phyloP scores from a whole-genome alignment of 1,139 yeast genomes.

The Pichia sp. region DNA sequence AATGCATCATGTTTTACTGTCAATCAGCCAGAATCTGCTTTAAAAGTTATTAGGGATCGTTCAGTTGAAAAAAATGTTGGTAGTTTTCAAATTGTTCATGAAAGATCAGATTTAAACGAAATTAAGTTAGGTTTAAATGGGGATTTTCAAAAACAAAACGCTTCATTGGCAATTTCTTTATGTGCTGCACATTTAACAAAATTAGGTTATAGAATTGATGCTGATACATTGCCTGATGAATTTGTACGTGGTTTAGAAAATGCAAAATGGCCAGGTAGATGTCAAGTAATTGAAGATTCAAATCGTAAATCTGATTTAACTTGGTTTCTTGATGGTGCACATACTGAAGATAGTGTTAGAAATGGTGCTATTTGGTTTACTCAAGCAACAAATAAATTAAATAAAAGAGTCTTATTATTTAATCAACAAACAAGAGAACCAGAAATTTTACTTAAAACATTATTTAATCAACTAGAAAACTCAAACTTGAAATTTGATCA shows the following conservation, averaged over 20 bases:
- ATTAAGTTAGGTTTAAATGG: slow-evolving; percentile 76
- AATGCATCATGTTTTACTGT: slow-evolving; percentile 64
- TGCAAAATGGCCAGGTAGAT: slow-evolving; percentile 91
- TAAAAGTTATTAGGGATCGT: slow-evolving; percentile 49
- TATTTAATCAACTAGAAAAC: slow-evolving; percentile 38
- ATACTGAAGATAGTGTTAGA: slow-evolving; percentile 77
- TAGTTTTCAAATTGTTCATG: slow-evolving; percentile 45
- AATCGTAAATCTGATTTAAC: slow-evolving; percentile 41
- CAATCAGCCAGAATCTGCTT: slow-evolving; percentile 43
- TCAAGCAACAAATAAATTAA: slow-evolving; percentile 26
- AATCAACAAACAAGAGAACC: slow-evolving; percentile 95
- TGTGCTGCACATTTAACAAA: slow-evolving; percentile 55
- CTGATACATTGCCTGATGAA: slow-evolving; percentile 45
- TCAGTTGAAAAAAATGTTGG: slow-evolving; percentile 58
- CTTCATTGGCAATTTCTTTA: slow-evolving; percentile 78
- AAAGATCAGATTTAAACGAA: slow-evolving; percentile 34
- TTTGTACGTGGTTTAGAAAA: slow-evolving; percentile 58
- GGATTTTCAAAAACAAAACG: slow-evolving; percentile 77
- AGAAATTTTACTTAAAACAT: slow-evolving; percentile 47
- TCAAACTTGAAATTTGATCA: slow-evolving; percentile 49
- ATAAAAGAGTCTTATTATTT: slow-evolving; percentile 53
- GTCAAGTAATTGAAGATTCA: slow-evolving; percentile 56
- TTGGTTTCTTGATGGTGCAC: slow-evolving; percentile 95
- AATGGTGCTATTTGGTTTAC: slow-evolving; percentile 81
- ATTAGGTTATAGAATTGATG: slow-evolving; percentile 33